Evolutionary conservation across 148 eudicot genomes (phyloP).

Genomic region (Rhododendron simsii): DNA sequence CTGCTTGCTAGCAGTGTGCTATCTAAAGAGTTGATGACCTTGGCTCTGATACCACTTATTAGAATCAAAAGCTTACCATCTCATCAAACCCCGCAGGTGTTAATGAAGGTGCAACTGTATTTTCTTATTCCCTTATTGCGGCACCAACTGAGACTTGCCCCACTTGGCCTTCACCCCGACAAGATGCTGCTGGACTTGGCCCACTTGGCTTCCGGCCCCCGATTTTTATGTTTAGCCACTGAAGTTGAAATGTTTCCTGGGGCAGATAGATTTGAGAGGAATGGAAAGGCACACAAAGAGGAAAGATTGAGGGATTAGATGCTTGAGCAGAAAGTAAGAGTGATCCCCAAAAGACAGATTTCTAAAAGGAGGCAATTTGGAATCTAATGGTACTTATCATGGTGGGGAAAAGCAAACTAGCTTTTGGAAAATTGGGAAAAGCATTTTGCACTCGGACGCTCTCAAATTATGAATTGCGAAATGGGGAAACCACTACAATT

Average conservation of each 20-base stretch:
- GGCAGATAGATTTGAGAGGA: background rate
- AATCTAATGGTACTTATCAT: conserved; percentile 5
- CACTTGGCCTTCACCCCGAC: background rate
- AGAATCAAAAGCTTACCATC: too few relatives aligned
- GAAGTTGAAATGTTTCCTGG: conserved; percentile 11
- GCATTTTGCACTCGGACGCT: background rate
- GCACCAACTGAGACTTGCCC: background rate
- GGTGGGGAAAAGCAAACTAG: conserved; percentile 12
- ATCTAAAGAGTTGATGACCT: background rate
- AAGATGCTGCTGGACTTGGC: background rate
- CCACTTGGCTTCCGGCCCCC: background rate
- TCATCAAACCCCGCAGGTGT: background rate
- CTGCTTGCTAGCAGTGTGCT: too few relatives aligned
- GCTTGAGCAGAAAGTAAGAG: conserved; percentile 9
- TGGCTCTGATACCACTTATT: background rate
- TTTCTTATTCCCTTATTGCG: background rate
- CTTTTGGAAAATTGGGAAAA: conserved; percentile 12
- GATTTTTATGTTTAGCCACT: background rate
- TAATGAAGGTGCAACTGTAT: background rate
- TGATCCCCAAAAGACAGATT: background rate
- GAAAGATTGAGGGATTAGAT: conserved; percentile 10
- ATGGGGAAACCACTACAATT: background rate
- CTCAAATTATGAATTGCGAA: background rate
- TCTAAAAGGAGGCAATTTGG: background rate
- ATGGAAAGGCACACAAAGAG: background rate